Conservation (phyloP, 2,329 filamentous ascomycete genomes). For the Paracoccidioides brasiliensis region DNA sequence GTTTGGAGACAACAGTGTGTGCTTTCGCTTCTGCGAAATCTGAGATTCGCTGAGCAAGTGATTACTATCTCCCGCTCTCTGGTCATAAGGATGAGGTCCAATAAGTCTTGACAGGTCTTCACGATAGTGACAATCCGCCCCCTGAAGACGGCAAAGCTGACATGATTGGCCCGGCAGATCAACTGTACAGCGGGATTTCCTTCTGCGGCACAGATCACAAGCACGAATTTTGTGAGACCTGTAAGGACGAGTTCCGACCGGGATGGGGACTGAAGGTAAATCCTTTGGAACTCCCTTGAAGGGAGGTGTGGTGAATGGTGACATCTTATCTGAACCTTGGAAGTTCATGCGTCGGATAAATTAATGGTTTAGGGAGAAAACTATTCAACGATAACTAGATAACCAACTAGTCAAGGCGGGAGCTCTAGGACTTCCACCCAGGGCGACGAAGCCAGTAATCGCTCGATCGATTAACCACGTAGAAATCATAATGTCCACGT, state of each 20-base stretch:
- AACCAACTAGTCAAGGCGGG: too few species aligned
- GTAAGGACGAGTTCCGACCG: slow-evolving; percentile 41
- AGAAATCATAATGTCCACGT: too few species aligned
- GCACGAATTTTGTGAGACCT: slow-evolving; percentile 49
- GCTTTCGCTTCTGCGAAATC: slow-evolving; percentile 25
- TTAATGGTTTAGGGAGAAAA: background rate
- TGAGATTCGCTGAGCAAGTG: slow-evolving; percentile 9
- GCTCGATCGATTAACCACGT: too few species aligned
- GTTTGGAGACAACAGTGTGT: slow-evolving; percentile 16
- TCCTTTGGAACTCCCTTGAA: background rate
- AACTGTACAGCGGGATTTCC: slow-evolving; percentile 50
- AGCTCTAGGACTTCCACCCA: too few species aligned
- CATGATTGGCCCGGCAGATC: slow-evolving; percentile 42
- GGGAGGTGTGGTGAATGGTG: background rate
- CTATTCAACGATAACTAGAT: too few species aligned
- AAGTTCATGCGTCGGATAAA: background rate
- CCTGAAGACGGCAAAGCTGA: slow-evolving; percentile 45
- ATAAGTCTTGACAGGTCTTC: slow-evolving; percentile 22
- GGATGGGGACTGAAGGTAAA: slow-evolving; percentile 14
- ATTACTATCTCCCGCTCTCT: background rate
- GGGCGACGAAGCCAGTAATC: too few species aligned
- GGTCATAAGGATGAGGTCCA: slow-evolving; percentile 13
- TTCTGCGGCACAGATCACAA: slow-evolving; percentile 46
- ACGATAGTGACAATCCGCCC: slow-evolving; percentile 45
- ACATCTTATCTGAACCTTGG: background rate